Conservation (phyloP, 169 alveolate genomes). For the Cryptosporidium tyzzeri region DNA sequence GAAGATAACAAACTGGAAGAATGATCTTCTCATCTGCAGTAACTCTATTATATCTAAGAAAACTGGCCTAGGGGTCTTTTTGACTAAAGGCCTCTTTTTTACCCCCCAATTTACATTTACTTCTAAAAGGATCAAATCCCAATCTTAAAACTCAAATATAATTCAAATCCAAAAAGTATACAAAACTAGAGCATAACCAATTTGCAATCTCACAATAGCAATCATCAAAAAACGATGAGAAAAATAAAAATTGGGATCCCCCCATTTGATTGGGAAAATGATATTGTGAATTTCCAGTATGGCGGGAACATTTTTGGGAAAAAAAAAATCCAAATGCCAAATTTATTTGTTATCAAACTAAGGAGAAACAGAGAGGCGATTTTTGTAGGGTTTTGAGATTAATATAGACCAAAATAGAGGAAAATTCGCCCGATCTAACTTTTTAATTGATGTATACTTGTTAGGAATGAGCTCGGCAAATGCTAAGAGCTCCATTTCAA, state of each 20-base stretch:
- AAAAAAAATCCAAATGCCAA: neutral
- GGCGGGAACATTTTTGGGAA: neutral
- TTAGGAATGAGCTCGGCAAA: constrained; percentile 19
- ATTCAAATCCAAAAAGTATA: neutral
- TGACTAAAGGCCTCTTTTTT: neutral
- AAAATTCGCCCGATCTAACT: neutral
- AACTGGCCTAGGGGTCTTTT: neutral
- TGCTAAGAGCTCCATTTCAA: constrained; percentile 20
- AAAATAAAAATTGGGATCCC: neutral
- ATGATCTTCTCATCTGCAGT: neutral
- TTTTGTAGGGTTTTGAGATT: neutral
- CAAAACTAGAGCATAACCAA: neutral
- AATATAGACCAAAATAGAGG: constrained; percentile 4
- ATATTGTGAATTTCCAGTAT: neutral
- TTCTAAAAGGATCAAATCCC: neutral
- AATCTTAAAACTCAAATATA: neutral
- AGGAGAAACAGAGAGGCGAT: neutral
- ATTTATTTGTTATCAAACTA: neutral
- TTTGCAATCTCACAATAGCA: neutral
- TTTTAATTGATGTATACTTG: neutral
- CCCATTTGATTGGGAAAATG: neutral
- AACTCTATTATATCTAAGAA: neutral
- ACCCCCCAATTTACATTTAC: neutral
- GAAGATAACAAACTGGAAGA: neutral
- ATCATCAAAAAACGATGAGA: neutral